Base-by-base conservation (phyloP, 1,139 yeast genomes). In the Lodderomyces orthopsilosis region DNA sequence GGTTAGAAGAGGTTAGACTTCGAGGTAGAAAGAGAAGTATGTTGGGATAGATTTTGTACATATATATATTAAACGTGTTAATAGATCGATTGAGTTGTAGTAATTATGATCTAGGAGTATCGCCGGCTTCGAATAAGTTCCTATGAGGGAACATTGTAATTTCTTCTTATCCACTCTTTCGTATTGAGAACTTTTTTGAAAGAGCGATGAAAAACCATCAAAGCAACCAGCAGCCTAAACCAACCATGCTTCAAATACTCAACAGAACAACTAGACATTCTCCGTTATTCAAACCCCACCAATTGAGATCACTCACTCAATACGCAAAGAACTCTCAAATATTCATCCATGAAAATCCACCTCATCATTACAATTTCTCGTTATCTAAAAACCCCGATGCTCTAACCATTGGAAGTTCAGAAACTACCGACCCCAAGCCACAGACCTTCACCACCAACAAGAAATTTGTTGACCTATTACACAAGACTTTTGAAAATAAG, bases 1-100 rank as follows among this genome's bases (percentile, higher is more conserved):
- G 91, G 57, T 74, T 93, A 44, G 88, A 83, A 44, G 95, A 86
- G 41, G 98, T 93, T 1, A 72, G 98, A 54, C 64, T 85, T 66
- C 78, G 98, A 58, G 99, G 99, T 1, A 75, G 99, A 53, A 93
- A 93, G 75, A 77, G 98, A 63, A 85, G 95, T 51, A 48, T 48
- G 46, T 35, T 46, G n/a, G 49, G 49, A 26, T 46, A 32, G 23
- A 39, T 15, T 41, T 21, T 21, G 23, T 21, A 21, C 8, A 21
- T n/a, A n/a, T n/a, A n/a, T n/a, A n/a, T n/a, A n/a, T n/a, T 9
- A 9, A 22, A 22, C 8, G 24, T 9, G 24, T 22, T 22, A 9
- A 22, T 6, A 9, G 6, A 6, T 22, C 24, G 24, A 22, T 22
- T 22, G 24, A 22, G 8, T 6, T 22, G 24, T 22, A 9, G 24